phyloP scores from a whole-genome alignment of 208 protist genomes.

The Tritrichomonas foetus region DNA sequence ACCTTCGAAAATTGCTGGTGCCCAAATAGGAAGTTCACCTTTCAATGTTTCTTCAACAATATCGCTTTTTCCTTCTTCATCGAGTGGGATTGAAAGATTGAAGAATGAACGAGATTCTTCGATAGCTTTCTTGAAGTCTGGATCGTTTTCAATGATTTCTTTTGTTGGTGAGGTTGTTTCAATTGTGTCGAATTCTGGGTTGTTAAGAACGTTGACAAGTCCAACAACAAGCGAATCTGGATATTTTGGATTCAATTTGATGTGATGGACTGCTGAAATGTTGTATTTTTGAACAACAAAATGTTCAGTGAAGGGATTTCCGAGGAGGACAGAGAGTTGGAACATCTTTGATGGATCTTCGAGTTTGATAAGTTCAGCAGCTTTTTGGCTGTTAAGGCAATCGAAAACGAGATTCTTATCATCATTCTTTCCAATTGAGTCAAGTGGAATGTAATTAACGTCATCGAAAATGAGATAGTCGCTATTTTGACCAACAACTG shows the following conservation, averaged over 20 bases:
- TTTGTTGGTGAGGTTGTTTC: neutral
- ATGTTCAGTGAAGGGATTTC: neutral
- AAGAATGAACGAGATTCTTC: neutral
- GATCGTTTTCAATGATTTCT: neutral
- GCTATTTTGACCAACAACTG: neutral
- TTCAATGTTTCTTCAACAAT: neutral
- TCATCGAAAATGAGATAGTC: conserved; percentile 8
- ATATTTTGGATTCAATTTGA: neutral
- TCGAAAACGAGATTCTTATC: neutral
- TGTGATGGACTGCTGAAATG: neutral
- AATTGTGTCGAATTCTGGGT: neutral
- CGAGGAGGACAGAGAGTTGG: neutral
- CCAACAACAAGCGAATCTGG: neutral
- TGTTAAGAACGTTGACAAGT: neutral
- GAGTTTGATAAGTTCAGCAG: neutral
- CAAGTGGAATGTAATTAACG: conserved; percentile 32
- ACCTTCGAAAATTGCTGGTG: neutral
- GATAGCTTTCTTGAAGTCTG: neutral
- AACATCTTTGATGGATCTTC: neutral
- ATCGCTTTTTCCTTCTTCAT: neutral
- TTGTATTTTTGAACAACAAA: neutral
- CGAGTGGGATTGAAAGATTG: neutral
- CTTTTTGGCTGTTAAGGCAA: neutral
- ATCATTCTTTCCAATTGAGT: neutral
- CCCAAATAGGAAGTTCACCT: neutral